Evolutionary conservation across 305 asterid genomes (phyloP).

Genomic region (Plantago coronopus): DNA sequence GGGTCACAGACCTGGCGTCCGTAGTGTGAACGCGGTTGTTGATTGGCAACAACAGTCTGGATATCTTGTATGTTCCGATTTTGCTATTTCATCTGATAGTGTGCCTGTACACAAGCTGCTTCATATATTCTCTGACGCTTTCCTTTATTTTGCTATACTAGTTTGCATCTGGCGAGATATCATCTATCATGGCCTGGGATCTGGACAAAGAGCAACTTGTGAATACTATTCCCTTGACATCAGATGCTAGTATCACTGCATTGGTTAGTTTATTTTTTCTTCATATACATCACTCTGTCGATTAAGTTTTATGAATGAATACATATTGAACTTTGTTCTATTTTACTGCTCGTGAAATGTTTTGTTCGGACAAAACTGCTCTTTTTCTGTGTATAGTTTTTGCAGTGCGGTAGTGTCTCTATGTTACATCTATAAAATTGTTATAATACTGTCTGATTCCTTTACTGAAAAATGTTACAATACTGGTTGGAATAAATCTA

Average conservation of each 20-base stretch:
- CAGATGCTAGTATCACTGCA: conserved; percentile 84
- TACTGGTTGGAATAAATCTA: too few species aligned
- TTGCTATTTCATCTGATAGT: not conserved
- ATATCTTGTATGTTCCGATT: conserved; percentile 58
- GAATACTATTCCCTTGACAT: conserved; percentile 61
- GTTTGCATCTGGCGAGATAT: conserved; percentile 88
- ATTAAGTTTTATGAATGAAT: not conserved
- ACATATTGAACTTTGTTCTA: not conserved
- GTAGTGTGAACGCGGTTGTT: conserved; percentile 87
- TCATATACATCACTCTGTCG: not conserved
- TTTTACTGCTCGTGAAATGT: conserved; percentile 1
- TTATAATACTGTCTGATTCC: too few species aligned
- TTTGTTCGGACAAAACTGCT: not conserved
- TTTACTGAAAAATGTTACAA: too few species aligned
- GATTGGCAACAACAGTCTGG: conserved; percentile 99
- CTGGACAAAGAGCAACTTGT: conserved; percentile 96
- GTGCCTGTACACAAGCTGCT: not conserved
- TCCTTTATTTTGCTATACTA: conserved; percentile 29
- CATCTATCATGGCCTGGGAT: conserved; percentile 97
- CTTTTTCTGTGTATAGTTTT: too few species aligned
- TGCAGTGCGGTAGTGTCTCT: too few species aligned
- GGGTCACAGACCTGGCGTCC: conserved; percentile 87
- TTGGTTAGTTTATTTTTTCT: conserved; percentile 63
- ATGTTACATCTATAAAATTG: too few species aligned
- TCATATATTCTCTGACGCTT: conserved; percentile 15